Base-by-base conservation (phyloP, 1,139 yeast species). In the Pichia sp. region DNA sequence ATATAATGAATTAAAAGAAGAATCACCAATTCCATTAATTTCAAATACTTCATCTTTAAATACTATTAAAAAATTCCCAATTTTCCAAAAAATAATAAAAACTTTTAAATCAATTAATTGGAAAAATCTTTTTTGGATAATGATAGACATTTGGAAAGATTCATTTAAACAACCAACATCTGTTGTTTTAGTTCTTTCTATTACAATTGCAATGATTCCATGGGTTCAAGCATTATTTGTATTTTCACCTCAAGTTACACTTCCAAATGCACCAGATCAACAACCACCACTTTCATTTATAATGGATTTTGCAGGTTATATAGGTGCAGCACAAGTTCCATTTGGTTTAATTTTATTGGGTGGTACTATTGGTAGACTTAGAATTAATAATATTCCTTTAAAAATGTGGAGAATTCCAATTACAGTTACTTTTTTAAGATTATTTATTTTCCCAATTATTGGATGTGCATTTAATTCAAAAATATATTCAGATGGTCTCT, bases 281-380 rank as follows among this genome's bases (percentile, higher is more conserved):
- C 73, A 73, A 50, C 97, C 97, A 0, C 87, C 95, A 1, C 69
- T 90, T 39, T 85, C 89, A 27, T 90, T 90, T 55, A 49, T 89
- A 10, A 82, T 90, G 76, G 96, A 90, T 60, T 78, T 80, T 51
- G 71, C 92, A 1, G 61, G 77, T 20, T 90, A 90, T 60, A 68
- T 90, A 3, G 96, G 96, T 1, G 80, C 80, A 2, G 96, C 96
- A 0, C 79, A 87, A 30, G 97, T 90, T 30, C 97, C 97, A 0
- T 67, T 87, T 50, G 97, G 97, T 2, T 70, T 90, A 48, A 61
- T 86, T 41, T 61, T 90, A 48, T 64, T 90, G 32, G 97, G 97
- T 3, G 95, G 94, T 11, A 87, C 96, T 4, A 76, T 90, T 39
- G 82, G 95, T 0, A 68, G 96, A 40, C 70, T 90, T 42, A 69